Conservation (phyloP, 2,329 filamentous ascomycete species). For the Cladorrhinum sp. region DNA sequence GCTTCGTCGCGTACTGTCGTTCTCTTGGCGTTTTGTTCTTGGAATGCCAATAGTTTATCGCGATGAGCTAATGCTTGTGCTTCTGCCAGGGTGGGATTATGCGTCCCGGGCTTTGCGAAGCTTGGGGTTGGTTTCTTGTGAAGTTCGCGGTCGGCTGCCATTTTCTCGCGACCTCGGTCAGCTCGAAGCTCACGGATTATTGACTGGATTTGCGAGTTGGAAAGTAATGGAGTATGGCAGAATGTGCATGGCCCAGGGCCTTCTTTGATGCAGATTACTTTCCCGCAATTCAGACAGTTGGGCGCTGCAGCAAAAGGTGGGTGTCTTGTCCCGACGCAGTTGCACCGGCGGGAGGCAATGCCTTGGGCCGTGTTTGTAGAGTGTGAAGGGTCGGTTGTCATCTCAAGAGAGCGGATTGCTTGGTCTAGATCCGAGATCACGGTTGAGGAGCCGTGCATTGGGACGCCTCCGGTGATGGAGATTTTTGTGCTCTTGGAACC, state of each 20-base stretch:
- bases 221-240: conserved; percentile 73
- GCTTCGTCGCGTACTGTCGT: conserved; percentile 88
- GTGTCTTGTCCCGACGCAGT: conserved; percentile 84
- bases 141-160: conserved; percentile 72
- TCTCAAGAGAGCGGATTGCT: conserved; percentile 83
- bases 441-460: conserved; percentile 78
- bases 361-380: conserved; percentile 38
- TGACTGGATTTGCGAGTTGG: conserved; percentile 68
- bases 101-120: conserved; percentile 47
- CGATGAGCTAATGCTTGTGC: conserved; percentile 72
- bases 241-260: conserved; percentile 92
- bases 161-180: conserved; percentile 82
- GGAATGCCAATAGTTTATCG: conserved; percentile 76
- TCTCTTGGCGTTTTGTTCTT: conserved; percentile 78
- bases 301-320: conserved; percentile 86
- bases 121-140: conserved; percentile 58
- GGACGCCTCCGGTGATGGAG: conserved; percentile 70
- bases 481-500: conserved; percentile 57
- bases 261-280: conserved; percentile 92
- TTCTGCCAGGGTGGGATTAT: conserved; percentile 52
- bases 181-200: conserved; percentile 83
- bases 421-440: conserved; percentile 69
- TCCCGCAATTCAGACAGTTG: conserved; percentile 89
- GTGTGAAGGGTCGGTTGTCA: conserved; percentile 83
- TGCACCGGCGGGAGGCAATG: conserved; percentile 66